A percentile compares a stretch with the other conserved stretches of the same genome.
Evolutionary conservation across 148 eudicot genomes (phyloP).

Genomic region (Selenicereus undatus): DNA sequence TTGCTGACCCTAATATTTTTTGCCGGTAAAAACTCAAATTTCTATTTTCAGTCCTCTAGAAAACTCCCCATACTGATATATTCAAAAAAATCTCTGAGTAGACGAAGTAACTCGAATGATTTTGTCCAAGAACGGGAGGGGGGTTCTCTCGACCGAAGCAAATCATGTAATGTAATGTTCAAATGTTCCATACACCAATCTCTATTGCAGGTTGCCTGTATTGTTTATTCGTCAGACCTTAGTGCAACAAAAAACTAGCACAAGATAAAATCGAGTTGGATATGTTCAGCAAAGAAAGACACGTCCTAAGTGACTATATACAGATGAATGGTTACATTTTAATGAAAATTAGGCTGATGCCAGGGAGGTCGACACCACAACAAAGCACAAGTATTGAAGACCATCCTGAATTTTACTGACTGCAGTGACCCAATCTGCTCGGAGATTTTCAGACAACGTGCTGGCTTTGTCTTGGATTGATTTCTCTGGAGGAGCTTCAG

Average conservation of each 20-base stretch:
- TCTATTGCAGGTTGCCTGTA: not conserved
- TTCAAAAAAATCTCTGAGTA: too few relatives aligned
- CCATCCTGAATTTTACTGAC: slow-evolving; percentile 81
- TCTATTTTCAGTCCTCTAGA: too few relatives aligned
- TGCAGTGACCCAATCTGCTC: slow-evolving; percentile 54
- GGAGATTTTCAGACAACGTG: slow-evolving; percentile 52
- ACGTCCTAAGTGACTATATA: slow-evolving; percentile 21
- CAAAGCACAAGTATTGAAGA: slow-evolving; percentile 55
- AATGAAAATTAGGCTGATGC: slow-evolving; percentile 44
- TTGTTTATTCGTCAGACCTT: slow-evolving; percentile 8
- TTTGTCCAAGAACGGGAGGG: too few relatives aligned
- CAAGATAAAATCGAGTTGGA: slow-evolving; percentile 16
- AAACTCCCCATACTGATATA: too few relatives aligned
- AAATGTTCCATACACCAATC: not conserved
- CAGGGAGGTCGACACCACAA: slow-evolving; percentile 73
- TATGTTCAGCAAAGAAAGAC: slow-evolving; percentile 1
- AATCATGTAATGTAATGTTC: too few relatives aligned
- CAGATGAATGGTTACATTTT: slow-evolving; percentile 14
- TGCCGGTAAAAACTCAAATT: too few relatives aligned
- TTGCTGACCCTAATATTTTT: too few relatives aligned
- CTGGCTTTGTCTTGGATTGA: slow-evolving; percentile 70
- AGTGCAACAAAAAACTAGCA: slow-evolving; percentile 30
- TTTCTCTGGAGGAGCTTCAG: slow-evolving; percentile 48
- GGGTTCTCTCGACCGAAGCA: not conserved
- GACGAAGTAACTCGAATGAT: too few relatives aligned